Percentiles rank a stretch among this genome's conserved stretches.
Conservation (phyloP, 1,284 basidiomycete species). For the Marasmius tenuissimus region DNA sequence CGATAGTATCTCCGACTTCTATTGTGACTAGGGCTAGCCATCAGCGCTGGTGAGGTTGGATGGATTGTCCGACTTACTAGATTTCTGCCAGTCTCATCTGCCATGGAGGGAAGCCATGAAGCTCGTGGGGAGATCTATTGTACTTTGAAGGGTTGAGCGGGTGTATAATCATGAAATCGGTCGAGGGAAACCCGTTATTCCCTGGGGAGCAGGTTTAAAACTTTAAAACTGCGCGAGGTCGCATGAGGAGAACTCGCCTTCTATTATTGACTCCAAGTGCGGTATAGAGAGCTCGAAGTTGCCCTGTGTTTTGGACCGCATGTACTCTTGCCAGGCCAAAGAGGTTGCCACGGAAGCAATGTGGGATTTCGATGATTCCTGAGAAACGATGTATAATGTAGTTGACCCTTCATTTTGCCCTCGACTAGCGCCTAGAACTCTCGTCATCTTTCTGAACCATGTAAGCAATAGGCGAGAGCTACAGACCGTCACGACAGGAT, state of each 20-base stretch:
- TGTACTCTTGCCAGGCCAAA: conserved; percentile 28
- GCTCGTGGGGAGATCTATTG: conserved; percentile 50
- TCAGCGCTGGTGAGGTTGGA: conserved; percentile 5
- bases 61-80: conserved; percentile 47
- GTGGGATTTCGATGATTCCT: conserved; percentile 48
- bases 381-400: conserved; percentile 46
- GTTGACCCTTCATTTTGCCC: conserved; percentile 20
- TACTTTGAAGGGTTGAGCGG: conserved; percentile 39
- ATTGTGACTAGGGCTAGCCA: conserved; percentile 21
- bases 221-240: not conserved
- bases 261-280: conserved; percentile 49
- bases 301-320: conserved; percentile 5
- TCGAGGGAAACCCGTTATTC: conserved; percentile 54
- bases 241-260: conserved; percentile 45
- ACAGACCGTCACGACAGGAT: not conserved
- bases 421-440: not conserved
- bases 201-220: conserved; percentile 23
- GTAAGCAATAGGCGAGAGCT: not conserved
- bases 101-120: conserved; percentile 79
- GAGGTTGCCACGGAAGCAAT: conserved; percentile 44
- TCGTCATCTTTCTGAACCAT: not conserved
- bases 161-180: conserved; percentile 76
- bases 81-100: conserved; percentile 75
- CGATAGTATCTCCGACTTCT: conserved; percentile 15
- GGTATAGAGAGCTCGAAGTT: conserved; percentile 40